Base-by-base conservation (phyloP, 2,329 filamentous ascomycete genomes). In the Monilinia fructigena region DNA sequence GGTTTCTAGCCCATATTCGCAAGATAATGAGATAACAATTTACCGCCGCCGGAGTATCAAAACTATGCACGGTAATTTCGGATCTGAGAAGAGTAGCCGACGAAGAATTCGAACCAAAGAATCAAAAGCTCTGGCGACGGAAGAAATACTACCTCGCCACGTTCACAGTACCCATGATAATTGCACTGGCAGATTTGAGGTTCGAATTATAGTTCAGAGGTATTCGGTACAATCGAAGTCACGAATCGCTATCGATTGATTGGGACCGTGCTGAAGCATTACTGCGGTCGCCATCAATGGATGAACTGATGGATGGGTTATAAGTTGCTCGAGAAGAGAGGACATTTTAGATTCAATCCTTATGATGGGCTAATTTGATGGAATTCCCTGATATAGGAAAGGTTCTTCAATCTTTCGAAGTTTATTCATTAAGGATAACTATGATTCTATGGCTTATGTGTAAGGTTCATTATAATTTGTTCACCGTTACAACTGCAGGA, bases 131-230 rank as follows among this genome's bases (percentile, higher is more conserved):
- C 23, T 77, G 79, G 62, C 71, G 71, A 10, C 74, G 72, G 20
- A 76, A 78, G 11, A 74, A 75, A 61, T 81, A 76, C 64, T 81
- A 78, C 54, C 69, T 79, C 4, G 80, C 78, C 55, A 74, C 74
- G 8, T 82, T 81, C 62, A 82, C 84, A 60, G 80, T 87, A 0
- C 80, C 84, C 65, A 83, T 85, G 4, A 78, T 85, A 47, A 81
- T 84, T 4, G 84, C 83, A 0, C 80, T 83, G 0, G 81, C 86
- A 0, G 85, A 88, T 66, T 75, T 88, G 47, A 72, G 75, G 7
- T 81, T 82, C 55, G 78, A 80, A 67, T 69, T 81, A 3, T 82
- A 80, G 80, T 80, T 79, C 66, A 77, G 72, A 0, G 79, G 78
- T 1, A 73, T 76, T 31, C 76, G 73, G 69, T 80, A 68, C 23